phyloP scores from a whole-genome alignment of 176 grass and related monocot species.

The Metroxylon sagu region DNA sequence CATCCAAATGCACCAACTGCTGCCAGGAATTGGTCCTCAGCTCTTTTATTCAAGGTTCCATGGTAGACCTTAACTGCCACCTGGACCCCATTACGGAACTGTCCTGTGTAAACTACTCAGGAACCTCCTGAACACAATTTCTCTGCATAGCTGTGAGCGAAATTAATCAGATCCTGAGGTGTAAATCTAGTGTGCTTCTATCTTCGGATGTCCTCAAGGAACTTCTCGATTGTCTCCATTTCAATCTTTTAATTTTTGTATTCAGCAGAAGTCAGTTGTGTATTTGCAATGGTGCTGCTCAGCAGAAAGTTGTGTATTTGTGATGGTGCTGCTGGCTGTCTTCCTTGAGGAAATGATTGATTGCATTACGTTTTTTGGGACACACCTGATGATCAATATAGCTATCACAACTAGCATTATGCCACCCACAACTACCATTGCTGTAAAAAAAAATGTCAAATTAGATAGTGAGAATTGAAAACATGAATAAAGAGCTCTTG shows the following conservation, averaged over 20 bases:
- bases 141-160: slow-evolving; percentile 27
- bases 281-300: background rate
- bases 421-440: too few species aligned
- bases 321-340: too few species aligned
- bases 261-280: background rate
- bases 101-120: slow-evolving; percentile 55
- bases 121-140: slow-evolving; percentile 56
- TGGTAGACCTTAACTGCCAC: slow-evolving; percentile 59
- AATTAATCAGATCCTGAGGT: slow-evolving; percentile 31
- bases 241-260: background rate
- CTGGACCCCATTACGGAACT: slow-evolving; percentile 30
- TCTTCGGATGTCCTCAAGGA: slow-evolving; percentile 33
- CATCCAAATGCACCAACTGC: too few species aligned
- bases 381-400: too few species aligned
- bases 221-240: background rate
- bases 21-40: too few species aligned
- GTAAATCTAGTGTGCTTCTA: slow-evolving; percentile 51
- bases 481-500: background rate
- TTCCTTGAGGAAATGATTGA: too few species aligned
- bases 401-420: too few species aligned
- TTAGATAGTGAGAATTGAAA: too few species aligned
- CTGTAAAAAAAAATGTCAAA: too few species aligned
- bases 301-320: too few species aligned
- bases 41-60: background rate
- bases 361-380: too few species aligned